A percentile compares a stretch with the other conserved stretches of the same genome.
phyloP scores from a whole-genome alignment of 768 basidiomycete genomes.

The Floccularia luteovirens region DNA sequence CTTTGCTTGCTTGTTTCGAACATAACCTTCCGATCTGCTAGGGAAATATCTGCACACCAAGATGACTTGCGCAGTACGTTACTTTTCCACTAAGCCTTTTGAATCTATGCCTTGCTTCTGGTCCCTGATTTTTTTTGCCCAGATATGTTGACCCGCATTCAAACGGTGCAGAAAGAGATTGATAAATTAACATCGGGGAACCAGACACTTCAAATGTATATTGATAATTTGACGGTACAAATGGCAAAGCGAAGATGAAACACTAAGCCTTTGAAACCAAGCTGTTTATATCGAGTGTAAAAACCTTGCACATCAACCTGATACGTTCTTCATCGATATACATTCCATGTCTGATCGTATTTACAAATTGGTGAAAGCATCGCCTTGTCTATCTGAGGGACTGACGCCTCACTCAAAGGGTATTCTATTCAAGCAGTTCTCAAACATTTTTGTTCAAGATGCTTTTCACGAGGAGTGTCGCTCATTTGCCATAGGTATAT shows the following conservation, averaged over 20 bases:
- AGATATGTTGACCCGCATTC: constrained; percentile 66
- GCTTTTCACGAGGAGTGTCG: too few relatives aligned
- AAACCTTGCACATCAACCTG: not conserved
- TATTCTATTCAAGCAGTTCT: too few relatives aligned
- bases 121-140: not conserved
- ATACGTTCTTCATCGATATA: too few relatives aligned
- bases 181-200: constrained; percentile 77
- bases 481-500: too few relatives aligned
- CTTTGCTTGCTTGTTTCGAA: not conserved
- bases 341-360: too few relatives aligned
- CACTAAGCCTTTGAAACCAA: too few relatives aligned
- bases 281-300: not conserved
- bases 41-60: constrained; percentile 71
- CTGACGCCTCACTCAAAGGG: too few relatives aligned
- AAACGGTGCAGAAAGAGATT: constrained; percentile 68
- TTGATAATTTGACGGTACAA: constrained; percentile 83
- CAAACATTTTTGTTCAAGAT: too few relatives aligned
- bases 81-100: not conserved
- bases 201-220: constrained; percentile 81
- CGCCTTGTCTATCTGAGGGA: too few relatives aligned
- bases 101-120: constrained; percentile 3
- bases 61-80: constrained; percentile 67
- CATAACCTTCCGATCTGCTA: constrained; percentile 17
- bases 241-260: constrained; percentile 68
- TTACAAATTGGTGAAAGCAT: too few relatives aligned